Evolutionary conservation across 2,329 filamentous ascomycete species (phyloP).

Genomic region (Arthrobotrys sphaeroides): DNA sequence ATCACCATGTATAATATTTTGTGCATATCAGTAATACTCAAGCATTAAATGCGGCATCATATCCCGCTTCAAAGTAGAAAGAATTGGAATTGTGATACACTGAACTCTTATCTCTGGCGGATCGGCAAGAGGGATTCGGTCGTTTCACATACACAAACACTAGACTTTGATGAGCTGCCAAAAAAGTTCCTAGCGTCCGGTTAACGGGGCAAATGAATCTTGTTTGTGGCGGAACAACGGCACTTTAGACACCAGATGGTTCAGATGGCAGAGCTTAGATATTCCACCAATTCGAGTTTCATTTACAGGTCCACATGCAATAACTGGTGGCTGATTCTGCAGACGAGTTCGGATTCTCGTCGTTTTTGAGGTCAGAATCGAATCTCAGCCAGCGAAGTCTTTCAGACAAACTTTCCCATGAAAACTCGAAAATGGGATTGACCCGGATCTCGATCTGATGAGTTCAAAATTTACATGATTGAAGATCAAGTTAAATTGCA

Average conservation of each 20-base stretch:
- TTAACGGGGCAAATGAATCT: constrained; percentile 19
- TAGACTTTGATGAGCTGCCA: constrained; percentile 21
- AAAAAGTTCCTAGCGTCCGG: constrained; percentile 15
- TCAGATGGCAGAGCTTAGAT: neutral
- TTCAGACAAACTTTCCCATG: too few species aligned
- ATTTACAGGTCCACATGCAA: neutral
- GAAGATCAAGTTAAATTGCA: constrained; percentile 7
- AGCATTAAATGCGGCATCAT: constrained; percentile 29
- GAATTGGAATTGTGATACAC: constrained; percentile 3
- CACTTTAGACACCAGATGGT: constrained; percentile 16
- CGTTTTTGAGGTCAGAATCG: too few species aligned
- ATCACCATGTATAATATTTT: too few species aligned
- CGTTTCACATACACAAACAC: constrained; percentile 27
- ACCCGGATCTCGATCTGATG: too few species aligned
- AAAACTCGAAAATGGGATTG: too few species aligned
- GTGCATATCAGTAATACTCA: neutral
- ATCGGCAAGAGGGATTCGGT: constrained; percentile 34
- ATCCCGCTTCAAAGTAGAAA: too few species aligned
- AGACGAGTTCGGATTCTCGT: neutral
- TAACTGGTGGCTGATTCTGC: too few species aligned
- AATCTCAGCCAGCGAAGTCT: too few species aligned
- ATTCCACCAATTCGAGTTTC: constrained; percentile 18
- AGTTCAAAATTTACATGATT: neutral
- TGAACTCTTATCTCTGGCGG: neutral
- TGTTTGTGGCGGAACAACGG: constrained; percentile 39